Evolutionary conservation across 2,329 filamentous ascomycete species (phyloP).

Genomic region (Fusarium mexicanum): DNA sequence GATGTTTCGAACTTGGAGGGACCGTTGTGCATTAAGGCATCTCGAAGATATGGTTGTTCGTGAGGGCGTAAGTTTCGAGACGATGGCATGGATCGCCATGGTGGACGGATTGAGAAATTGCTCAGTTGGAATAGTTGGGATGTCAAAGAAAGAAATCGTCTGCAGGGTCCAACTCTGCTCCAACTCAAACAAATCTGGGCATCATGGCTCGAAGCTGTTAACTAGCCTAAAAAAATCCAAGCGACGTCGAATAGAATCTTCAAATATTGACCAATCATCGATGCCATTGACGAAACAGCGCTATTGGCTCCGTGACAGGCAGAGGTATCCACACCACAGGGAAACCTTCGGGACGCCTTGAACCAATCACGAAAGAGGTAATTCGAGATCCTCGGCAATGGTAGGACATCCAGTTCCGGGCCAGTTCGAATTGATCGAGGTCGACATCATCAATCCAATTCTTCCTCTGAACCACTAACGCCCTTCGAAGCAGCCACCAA

Average conservation of each 20-base stretch:
- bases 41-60: slow-evolving; percentile 38
- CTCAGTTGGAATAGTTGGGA: neutral
- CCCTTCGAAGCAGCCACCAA: slow-evolving; percentile 41
- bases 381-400: slow-evolving; percentile 65
- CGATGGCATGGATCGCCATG: slow-evolving; percentile 44
- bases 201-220: slow-evolving; percentile 27
- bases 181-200: slow-evolving; percentile 9
- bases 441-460: slow-evolving; percentile 38
- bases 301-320: slow-evolving; percentile 40
- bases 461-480: slow-evolving; percentile 14
- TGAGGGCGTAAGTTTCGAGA: slow-evolving; percentile 40
- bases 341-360: slow-evolving; percentile 38
- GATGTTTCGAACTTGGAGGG: slow-evolving; percentile 49
- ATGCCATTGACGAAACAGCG: slow-evolving; percentile 20
- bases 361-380: slow-evolving; percentile 57
- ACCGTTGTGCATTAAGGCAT: slow-evolving; percentile 36
- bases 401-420: slow-evolving; percentile 35
- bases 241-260: slow-evolving; percentile 26
- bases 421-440: slow-evolving; percentile 30
- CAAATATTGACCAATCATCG: slow-evolving; percentile 45
- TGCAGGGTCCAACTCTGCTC: neutral
- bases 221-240: slow-evolving; percentile 40
- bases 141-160: neutral
- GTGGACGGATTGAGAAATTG: neutral
- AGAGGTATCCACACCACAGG: slow-evolving; percentile 40